Conservation (phyloP, 2,329 filamentous ascomycete species). For the Verticillium isaacii region DNA sequence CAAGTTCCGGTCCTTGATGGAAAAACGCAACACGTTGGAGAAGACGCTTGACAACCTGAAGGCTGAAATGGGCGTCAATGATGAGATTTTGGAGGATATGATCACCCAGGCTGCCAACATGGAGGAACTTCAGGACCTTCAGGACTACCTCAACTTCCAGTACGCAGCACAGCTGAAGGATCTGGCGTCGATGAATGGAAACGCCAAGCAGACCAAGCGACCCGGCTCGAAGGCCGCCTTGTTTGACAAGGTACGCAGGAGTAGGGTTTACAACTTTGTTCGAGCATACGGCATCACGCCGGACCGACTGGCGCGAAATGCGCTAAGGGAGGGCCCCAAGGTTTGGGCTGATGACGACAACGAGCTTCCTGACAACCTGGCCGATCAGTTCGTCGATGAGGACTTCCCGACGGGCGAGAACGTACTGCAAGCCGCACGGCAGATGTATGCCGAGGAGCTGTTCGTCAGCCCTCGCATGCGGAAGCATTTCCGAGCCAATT, state of each 20-base stretch:
- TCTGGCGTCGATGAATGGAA: slow-evolving; percentile 58
- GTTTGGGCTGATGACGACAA: slow-evolving; percentile 80
- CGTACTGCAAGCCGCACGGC: slow-evolving; percentile 73
- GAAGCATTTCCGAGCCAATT: slow-evolving; percentile 76
- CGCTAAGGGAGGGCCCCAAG: slow-evolving; percentile 70
- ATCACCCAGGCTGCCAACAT: slow-evolving; percentile 76
- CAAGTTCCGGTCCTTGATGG: slow-evolving; percentile 87
- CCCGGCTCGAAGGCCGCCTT: slow-evolving; percentile 77
- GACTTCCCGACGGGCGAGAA: slow-evolving; percentile 72
- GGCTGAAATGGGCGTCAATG: slow-evolving; percentile 54
- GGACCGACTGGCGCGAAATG: slow-evolving; percentile 84
- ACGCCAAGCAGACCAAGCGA: slow-evolving; percentile 65
- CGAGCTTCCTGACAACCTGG: slow-evolving; percentile 78
- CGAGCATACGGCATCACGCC: slow-evolving; percentile 86
- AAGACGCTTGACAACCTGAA: slow-evolving; percentile 73
- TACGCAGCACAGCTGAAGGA: slow-evolving; percentile 84
- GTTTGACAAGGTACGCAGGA: slow-evolving; percentile 78
- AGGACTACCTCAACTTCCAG: slow-evolving; percentile 94
- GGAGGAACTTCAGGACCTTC: slow-evolving; percentile 93
- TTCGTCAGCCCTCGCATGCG: slow-evolving; percentile 84
- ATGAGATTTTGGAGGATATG: slow-evolving; percentile 76
- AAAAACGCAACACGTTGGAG: slow-evolving; percentile 84
- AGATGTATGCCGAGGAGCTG: slow-evolving; percentile 89
- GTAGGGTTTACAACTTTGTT: slow-evolving; percentile 77
- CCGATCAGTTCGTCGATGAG: slow-evolving; percentile 69